phyloP scores from a whole-genome alignment of 2,329 filamentous ascomycete species.

The Stagonosporopsis cucurbitacearum region DNA sequence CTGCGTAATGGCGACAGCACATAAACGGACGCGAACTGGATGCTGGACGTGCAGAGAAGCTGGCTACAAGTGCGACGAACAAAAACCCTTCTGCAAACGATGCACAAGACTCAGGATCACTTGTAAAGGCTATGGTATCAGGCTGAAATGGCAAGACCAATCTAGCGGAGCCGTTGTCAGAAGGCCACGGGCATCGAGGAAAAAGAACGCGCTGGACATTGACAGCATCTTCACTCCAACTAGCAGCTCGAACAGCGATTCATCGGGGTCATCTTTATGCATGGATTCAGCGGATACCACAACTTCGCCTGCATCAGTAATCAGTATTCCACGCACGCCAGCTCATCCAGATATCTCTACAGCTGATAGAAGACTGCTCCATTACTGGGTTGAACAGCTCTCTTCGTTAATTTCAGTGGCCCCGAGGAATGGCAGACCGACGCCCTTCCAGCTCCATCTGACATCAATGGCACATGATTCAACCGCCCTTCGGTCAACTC shows the following conservation, averaged over 20 bases:
- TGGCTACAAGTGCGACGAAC: slow-evolving; percentile 44
- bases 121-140: slow-evolving; percentile 41
- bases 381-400: slow-evolving; percentile 38
- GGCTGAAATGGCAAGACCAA: slow-evolving; percentile 38
- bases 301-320: slow-evolving; percentile 18
- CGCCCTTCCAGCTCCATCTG: slow-evolving; percentile 38
- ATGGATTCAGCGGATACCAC: slow-evolving; percentile 1
- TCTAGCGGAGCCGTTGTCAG: slow-evolving; percentile 19
- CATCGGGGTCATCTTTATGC: slow-evolving; percentile 19
- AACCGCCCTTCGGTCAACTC: slow-evolving; percentile 36
- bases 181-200: slow-evolving; percentile 24
- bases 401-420: slow-evolving; percentile 36
- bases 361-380: slow-evolving; percentile 33
- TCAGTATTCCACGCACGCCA: slow-evolving; percentile 16
- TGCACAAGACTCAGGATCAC: slow-evolving; percentile 37
- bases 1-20: slow-evolving; percentile 25
- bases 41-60: slow-evolving; percentile 45
- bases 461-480: slow-evolving; percentile 37
- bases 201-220: slow-evolving; percentile 19
- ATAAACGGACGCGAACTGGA: slow-evolving; percentile 39
- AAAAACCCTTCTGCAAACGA: slow-evolving; percentile 37
- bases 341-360: slow-evolving; percentile 23
- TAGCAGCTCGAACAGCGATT: slow-evolving; percentile 20
- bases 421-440: slow-evolving; percentile 25
- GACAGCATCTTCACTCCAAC: slow-evolving; percentile 19